Evolutionary conservation across 257 asterid genomes (phyloP).

Genomic region (Pogostemon cablin): DNA sequence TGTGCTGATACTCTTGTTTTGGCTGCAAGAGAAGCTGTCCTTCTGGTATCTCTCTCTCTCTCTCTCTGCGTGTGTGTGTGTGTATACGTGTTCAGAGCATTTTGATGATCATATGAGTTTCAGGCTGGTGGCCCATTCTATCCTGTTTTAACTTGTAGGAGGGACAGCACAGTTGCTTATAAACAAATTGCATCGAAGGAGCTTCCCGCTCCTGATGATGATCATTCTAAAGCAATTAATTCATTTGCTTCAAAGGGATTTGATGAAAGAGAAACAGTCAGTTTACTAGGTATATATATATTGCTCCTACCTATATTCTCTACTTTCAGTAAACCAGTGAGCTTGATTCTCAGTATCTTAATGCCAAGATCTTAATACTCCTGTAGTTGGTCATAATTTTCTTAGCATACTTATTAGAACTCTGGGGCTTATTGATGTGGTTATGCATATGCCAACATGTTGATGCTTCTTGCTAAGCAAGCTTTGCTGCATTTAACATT

Average conservation of each 20-base stretch:
- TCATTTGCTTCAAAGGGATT: constrained; percentile 69
- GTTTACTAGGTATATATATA: constrained; percentile 57
- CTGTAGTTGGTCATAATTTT: neutral
- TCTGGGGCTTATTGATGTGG: neutral
- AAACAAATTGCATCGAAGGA: constrained; percentile 40
- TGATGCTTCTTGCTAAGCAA: neutral
- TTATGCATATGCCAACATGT: neutral
- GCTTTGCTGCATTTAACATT: constrained; percentile 1
- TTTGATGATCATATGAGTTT: constrained; percentile 27
- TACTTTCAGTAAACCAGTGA: neutral
- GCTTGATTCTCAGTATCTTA: neutral
- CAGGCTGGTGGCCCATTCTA: constrained; percentile 92
- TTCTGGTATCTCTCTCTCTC: constrained; percentile 44
- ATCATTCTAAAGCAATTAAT: constrained; percentile 34
- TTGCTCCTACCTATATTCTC: neutral
- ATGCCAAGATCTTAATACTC: neutral
- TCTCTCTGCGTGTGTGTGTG: no score
- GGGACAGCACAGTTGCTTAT: constrained; percentile 53
- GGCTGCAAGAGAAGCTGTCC: constrained; percentile 80
- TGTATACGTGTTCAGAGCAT: neutral
- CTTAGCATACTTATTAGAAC: neutral
- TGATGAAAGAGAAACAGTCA: constrained; percentile 56
- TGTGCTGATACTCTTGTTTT: constrained; percentile 74
- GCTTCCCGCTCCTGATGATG: constrained; percentile 66
- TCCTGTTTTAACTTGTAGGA: constrained; percentile 72